These are phyloP conservation scores for Ramularia collo-cygni DNA, from an alignment of 2,329 filamentous ascomycete species.

Conservation along the genomic window DNA sequence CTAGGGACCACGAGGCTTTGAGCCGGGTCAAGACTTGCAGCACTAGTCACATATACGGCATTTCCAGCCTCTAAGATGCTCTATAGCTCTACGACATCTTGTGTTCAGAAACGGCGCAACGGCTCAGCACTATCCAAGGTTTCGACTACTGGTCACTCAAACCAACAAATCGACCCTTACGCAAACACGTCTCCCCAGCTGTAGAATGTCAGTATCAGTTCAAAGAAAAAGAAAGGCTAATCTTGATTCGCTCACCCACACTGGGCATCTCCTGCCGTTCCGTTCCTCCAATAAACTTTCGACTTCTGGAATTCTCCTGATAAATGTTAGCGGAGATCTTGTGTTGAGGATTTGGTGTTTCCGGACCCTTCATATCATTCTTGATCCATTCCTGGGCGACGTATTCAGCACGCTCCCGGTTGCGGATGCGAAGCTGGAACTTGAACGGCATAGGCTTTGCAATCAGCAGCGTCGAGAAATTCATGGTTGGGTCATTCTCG, in stretches of 20 bases:
- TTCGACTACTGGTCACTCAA: too few species aligned
- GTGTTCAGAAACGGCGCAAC: too few species aligned
- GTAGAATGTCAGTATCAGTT: conserved; percentile 1
- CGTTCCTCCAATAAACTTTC: conserved; percentile 33
- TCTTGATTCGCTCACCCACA: conserved; percentile 15
- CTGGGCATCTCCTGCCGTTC: conserved; percentile 20
- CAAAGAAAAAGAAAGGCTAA: neutral
- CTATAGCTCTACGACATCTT: too few species aligned
- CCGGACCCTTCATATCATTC: conserved; percentile 28
- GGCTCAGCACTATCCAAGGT: too few species aligned
- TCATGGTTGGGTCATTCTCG: conserved; percentile 35
- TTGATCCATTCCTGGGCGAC: conserved; percentile 32
- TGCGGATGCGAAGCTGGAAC: conserved; percentile 35
- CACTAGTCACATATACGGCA: too few species aligned
- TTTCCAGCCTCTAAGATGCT: too few species aligned
- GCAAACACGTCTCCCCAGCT: conserved; percentile 10
- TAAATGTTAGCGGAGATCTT: too few species aligned
- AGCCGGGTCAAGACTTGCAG: too few species aligned
- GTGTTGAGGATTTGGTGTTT: too few species aligned
- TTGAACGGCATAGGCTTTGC: conserved; percentile 41
- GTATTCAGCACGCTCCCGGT: conserved; percentile 26
- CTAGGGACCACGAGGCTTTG: too few species aligned
- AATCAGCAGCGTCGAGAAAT: conserved; percentile 40
- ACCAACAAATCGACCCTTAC: neutral
- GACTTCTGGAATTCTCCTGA: conserved; percentile 34